Percentiles rank a stretch among this genome's conserved stretches.
phyloP scores from a whole-genome alignment of 345 rosid species.

The Anastatica hierochuntica region DNA sequence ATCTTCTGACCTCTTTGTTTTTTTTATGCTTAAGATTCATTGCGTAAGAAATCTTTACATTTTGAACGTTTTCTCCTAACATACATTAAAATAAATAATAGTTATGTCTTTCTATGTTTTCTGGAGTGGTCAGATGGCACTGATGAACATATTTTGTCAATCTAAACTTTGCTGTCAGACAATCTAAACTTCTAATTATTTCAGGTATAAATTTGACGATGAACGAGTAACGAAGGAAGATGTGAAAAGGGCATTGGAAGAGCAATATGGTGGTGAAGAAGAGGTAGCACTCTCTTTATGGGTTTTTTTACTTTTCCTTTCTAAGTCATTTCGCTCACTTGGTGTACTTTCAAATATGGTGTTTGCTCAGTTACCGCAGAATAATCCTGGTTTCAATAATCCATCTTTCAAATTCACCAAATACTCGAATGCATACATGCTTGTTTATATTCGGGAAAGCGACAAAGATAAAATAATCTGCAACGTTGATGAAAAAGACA shows the following conservation, averaged over 20 bases:
- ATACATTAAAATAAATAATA: not conserved
- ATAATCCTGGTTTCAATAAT: constrained; percentile 90
- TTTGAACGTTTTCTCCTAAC: not conserved
- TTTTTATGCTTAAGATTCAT: not conserved
- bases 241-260: constrained; percentile 82
- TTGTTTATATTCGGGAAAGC: constrained; percentile 87
- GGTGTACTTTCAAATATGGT: constrained; percentile 11
- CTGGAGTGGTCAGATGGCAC: constrained; percentile 1
- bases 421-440: constrained; percentile 98
- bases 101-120: not conserved
- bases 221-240: constrained; percentile 98
- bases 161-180: not conserved
- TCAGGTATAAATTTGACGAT: constrained; percentile 96
- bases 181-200: constrained; percentile 6
- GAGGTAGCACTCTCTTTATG: constrained; percentile 45
- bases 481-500: constrained; percentile 95
- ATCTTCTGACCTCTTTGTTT: constrained; percentile 1
- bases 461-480: constrained; percentile 94
- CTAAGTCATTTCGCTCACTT: not conserved
- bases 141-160: constrained; percentile 2
- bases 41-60: constrained; percentile 1
- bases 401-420: constrained; percentile 93
- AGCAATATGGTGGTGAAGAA: constrained; percentile 99
- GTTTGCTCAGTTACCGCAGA: constrained; percentile 64
- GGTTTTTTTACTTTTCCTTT: constrained; percentile 9